Base-by-base conservation (phyloP, 495 filamentous ascomycete species). In the Umbilicaria muhlenbergii region DNA sequence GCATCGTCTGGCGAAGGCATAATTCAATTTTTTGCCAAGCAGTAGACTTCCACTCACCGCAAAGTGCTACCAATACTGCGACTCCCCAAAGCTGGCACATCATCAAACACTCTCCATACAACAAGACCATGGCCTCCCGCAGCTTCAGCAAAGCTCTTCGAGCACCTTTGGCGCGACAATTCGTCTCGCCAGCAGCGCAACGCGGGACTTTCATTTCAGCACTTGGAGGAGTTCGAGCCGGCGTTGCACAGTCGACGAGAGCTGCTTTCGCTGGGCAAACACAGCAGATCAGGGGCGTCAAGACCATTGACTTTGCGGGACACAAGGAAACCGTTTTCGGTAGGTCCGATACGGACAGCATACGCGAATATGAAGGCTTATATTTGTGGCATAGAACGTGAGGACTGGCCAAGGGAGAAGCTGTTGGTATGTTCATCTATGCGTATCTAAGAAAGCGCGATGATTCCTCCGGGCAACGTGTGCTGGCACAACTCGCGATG, bases 361-460 rank as follows among this genome's bases (percentile, higher is more conserved):
- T 28, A 28, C 13, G 14, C 41, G 18, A 7, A 11, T 13, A 11
- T 46, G 8, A 14, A n/a, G 8, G 13, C 21, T 10, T 17, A 15
- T 10, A 41, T 24, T 52, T 18, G 42, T 36, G 11, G 16, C 54
- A 32, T 52, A 88, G 91, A 98, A 79, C 88, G 91, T 67, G 83
- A 77, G 52, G 91, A 98, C 70, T 98, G 91, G 91, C 91, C 91
- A 53, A 75, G 79, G 62, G 89, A 95, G 73, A 94, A 94, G 79
- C 81, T 98, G 54, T 69, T 86, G 63, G 83, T 86, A 67, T 65
- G 77, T 76, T 53, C 19, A 15, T 41, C 15, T 34, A 28, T 28
- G 24, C 24, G 8, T 28, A 8, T 8, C 8, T 28, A 28, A 28
- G 24, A 28, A 28, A 28, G 24, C 24, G 1, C 24, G 8, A 1